Percentiles rank a stretch among this genome's conserved stretches.
phyloP scores from a whole-genome alignment of 768 basidiomycete genomes.

The Russula griseocarnosa region DNA sequence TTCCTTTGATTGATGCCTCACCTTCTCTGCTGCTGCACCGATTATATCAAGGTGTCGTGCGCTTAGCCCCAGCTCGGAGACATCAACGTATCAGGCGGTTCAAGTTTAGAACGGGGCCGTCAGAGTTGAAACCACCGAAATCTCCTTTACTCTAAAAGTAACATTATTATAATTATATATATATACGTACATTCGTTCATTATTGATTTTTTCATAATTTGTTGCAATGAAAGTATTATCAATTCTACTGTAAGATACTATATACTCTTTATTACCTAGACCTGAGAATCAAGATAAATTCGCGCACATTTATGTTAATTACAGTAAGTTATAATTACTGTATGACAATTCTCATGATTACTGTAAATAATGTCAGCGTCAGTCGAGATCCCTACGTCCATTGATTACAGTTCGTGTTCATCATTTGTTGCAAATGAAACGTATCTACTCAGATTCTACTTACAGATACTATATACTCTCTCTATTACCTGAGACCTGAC shows the following conservation, averaged over 20 bases:
- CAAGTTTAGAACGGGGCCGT: neutral
- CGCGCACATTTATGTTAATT: too few species aligned
- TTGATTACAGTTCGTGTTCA: too few species aligned
- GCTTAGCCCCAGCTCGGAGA: neutral
- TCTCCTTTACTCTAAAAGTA: neutral
- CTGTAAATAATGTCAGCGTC: too few species aligned
- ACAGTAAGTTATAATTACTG: too few species aligned
- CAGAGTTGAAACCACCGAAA: neutral
- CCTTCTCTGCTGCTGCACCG: neutral
- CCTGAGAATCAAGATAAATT: too few species aligned
- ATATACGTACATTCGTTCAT: neutral
- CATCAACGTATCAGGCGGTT: neutral
- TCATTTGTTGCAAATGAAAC: neutral
- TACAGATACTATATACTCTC: too few species aligned
- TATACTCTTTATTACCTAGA: too few species aligned
- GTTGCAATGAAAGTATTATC: neutral
- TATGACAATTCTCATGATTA: too few species aligned
- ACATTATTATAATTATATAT: neutral
- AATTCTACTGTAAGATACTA: too few species aligned
- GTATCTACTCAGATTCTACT: too few species aligned
- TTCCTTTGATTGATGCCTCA: neutral
- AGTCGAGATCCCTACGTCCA: too few species aligned
- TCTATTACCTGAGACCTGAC: too few species aligned
- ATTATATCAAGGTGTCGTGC: neutral
- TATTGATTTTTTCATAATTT: neutral